Percentiles rank a stretch among this genome's conserved stretches.
These are phyloP conservation scores for Hericium erinaceus DNA, from an alignment of 768 basidiomycete species.

Conservation along the genomic window DNA sequence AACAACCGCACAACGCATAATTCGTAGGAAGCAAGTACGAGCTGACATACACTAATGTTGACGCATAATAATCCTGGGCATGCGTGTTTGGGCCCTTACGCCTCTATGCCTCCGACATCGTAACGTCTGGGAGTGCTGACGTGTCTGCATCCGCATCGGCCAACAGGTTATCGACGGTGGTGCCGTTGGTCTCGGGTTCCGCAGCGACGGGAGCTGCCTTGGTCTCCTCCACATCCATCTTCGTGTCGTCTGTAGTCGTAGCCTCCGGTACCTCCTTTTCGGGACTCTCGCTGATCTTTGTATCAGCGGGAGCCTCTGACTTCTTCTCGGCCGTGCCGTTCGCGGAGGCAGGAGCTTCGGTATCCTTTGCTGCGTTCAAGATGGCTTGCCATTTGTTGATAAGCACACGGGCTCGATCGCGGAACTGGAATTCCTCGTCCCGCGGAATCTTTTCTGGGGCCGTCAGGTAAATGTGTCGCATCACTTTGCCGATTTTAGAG, in stretches of 20 bases:
- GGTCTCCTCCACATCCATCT: constrained; percentile 30
- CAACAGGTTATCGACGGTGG: constrained; percentile 11
- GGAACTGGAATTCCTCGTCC: constrained; percentile 62
- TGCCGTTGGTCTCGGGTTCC: constrained; percentile 12
- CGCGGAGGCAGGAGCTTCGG: constrained; percentile 5
- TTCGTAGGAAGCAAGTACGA: too few species aligned
- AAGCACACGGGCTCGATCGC: constrained; percentile 56
- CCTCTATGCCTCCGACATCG: constrained; percentile 19
- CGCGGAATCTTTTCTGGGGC: constrained; percentile 46
- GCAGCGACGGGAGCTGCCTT: constrained; percentile 5
- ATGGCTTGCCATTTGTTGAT: constrained; percentile 64
- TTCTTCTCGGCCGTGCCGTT: constrained; percentile 6
- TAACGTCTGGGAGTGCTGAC: constrained; percentile 18
- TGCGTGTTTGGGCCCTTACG: not conserved
- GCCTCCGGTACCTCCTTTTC: constrained; percentile 9
- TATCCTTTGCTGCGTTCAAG: constrained; percentile 27
- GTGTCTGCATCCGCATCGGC: constrained; percentile 16
- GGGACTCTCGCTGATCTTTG: constrained; percentile 4
- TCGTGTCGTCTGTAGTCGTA: constrained; percentile 11
- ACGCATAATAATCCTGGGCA: not conserved
- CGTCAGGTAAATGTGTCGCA: constrained; percentile 74
- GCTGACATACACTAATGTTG: not conserved
- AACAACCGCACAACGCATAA: too few species aligned
- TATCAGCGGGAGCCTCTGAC: constrained; percentile 14
- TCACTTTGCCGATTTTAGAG: constrained; percentile 80